Base-by-base conservation (phyloP, 2,329 filamentous ascomycete species). In the Penicillium sp. region DNA sequence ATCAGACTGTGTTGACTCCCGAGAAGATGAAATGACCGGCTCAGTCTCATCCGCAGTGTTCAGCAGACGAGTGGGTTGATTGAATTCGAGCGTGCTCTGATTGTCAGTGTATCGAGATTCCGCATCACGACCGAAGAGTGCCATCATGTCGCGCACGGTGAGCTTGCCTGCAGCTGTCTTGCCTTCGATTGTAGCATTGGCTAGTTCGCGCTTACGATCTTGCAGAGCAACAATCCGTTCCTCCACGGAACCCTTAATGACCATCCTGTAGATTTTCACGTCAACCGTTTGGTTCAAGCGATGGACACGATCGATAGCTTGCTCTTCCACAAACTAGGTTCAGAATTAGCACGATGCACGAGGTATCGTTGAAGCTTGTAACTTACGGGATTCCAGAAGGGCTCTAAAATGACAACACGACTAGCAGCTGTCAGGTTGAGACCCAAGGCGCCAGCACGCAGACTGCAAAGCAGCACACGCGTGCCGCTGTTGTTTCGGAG, bases 251-350 rank as follows among this genome's bases (percentile, higher is more conserved):
- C 88, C 82, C 61, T 84, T 84, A 57, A 99, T 87, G 2, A 91
- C 96, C 65, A 99, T 84, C 67, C 94, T 95, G 79, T 96, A 99
- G 59, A 99, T 91, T 52, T 93, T 85, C 32, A 99, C 94, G 68
- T 97, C 92, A 38, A 93, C 82, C 1, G 91, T 97, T 74, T 99
- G 94, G 38, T 96, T 97, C 49, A 99, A 87, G n/a, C 94, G 91
- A 71, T 99, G 94, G 26, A 99, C 94, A 51, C 94, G 91, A 74
- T 99, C 94, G 64, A 99, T 99, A 45, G 94, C 94, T 79, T 99
- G 94, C 72, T 99, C 94, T 78, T 99, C 94, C 32, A 99, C 91
- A 68, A 99, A 99, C 83, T 90, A 63, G n/a, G 52, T 47, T 34
- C 13, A 13, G 11, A 26, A 35, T 61, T 49, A 68, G 61, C 44